Conservation (phyloP, 108 stramenopile genomes). For the Nitzschia putrida region DNA sequence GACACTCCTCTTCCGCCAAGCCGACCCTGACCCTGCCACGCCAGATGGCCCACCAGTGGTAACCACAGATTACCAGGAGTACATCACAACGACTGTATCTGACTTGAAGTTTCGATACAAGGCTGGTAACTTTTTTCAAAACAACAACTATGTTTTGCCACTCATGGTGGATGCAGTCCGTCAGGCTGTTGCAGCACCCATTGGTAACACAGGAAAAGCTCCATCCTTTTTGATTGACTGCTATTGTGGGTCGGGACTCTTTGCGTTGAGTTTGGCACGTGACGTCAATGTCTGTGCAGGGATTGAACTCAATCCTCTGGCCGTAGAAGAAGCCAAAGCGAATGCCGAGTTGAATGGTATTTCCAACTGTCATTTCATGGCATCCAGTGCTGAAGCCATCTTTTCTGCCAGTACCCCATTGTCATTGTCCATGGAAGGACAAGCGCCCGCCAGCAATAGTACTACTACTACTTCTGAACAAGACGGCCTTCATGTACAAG, state of each 20-base stretch:
- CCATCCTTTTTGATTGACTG: slow-evolving; percentile 86
- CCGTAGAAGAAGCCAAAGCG: slow-evolving; percentile 79
- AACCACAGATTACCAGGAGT: slow-evolving; percentile 78
- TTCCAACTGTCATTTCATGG: slow-evolving; percentile 84
- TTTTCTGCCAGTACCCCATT: slow-evolving; percentile 50
- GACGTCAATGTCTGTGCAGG: slow-evolving; percentile 87
- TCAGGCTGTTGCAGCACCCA: slow-evolving; percentile 41
- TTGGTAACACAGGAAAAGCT: neutral
- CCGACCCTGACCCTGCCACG: slow-evolving; percentile 40
- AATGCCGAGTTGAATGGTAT: slow-evolving; percentile 87
- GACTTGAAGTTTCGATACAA: slow-evolving; percentile 74
- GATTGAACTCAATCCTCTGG: slow-evolving; percentile 90
- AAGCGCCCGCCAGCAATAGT: too few relatives aligned
- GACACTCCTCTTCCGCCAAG: slow-evolving; percentile 86
- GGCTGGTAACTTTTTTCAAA: slow-evolving; percentile 99
- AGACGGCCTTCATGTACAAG: slow-evolving; percentile 45
- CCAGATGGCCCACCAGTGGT: slow-evolving; percentile 48
- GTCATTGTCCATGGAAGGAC: slow-evolving; percentile 26
- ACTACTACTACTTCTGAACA: too few relatives aligned
- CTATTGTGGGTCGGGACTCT: slow-evolving; percentile 97
- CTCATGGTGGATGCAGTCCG: slow-evolving; percentile 92
- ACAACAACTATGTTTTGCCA: slow-evolving; percentile 90
- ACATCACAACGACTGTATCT: slow-evolving; percentile 73
- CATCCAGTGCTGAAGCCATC: slow-evolving; percentile 89
- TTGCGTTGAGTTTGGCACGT: slow-evolving; percentile 74